Conservation (phyloP, 2,329 filamentous ascomycete species). For the Botrytis pseudocinerea region DNA sequence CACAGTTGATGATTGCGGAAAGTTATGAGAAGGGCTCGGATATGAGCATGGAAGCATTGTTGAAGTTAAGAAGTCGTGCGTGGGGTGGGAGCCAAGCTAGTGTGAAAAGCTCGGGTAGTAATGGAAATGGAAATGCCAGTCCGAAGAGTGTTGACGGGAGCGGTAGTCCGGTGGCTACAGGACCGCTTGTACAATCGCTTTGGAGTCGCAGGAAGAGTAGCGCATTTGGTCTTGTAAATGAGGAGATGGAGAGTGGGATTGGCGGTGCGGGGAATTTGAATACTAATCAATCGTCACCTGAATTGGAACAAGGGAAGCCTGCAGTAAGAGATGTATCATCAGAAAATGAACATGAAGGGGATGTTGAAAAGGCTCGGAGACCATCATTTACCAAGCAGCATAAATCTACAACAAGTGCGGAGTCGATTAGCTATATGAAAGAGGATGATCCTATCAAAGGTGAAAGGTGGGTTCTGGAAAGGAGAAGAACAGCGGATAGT, state of each 20-base stretch:
- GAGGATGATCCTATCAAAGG: conserved; percentile 58
- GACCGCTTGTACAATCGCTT: conserved; percentile 1
- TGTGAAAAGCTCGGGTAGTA: conserved; percentile 56
- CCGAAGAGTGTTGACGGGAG: conserved; percentile 36
- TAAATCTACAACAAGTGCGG: conserved; percentile 57
- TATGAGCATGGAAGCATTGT: conserved; percentile 71
- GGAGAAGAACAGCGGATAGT: conserved; percentile 63
- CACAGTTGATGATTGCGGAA: conserved; percentile 65
- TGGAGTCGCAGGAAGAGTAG: conserved; percentile 18
- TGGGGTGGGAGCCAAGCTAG: conserved; percentile 83
- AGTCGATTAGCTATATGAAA: conserved; percentile 68
- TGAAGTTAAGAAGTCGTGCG: conserved; percentile 68
- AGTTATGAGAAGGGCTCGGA: conserved; percentile 55
- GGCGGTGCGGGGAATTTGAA: neutral
- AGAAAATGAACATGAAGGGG: conserved; percentile 27
- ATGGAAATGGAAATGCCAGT: conserved; percentile 38
- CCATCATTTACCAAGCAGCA: conserved; percentile 41
- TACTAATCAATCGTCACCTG: neutral
- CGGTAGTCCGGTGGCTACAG: conserved; percentile 32
- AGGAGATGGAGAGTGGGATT: conserved; percentile 28
- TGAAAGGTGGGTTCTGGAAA: conserved; percentile 68
- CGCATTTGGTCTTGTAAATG: conserved; percentile 22
- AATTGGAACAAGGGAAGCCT: conserved; percentile 21
- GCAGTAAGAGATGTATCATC: neutral
- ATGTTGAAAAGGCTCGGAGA: conserved; percentile 34